Evolutionary conservation across 2,329 filamentous ascomycete species (phyloP).

Genomic region (Clonostachys rosea): DNA sequence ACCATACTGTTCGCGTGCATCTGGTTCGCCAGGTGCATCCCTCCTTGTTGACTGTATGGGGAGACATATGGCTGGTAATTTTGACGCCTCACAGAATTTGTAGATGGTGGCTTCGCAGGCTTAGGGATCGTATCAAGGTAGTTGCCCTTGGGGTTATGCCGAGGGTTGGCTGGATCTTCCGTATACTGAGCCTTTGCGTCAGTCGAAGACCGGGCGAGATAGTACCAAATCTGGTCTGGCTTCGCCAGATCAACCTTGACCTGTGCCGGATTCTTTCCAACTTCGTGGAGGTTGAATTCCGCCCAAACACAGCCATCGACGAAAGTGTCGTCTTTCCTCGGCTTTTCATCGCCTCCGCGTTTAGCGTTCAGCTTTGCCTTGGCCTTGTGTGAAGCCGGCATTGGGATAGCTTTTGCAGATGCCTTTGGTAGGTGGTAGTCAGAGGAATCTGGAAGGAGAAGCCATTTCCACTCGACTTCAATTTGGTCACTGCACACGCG

Average conservation of each 20-base stretch:
- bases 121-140: slow-evolving; percentile 67
- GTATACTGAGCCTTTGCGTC: slow-evolving; percentile 91
- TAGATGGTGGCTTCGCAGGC: slow-evolving; percentile 30
- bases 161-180: slow-evolving; percentile 58
- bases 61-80: too few relatives aligned
- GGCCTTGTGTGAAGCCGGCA: slow-evolving; percentile 59
- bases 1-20: too few relatives aligned
- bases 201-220: slow-evolving; percentile 80
- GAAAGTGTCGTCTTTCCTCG: slow-evolving; percentile 62
- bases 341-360: slow-evolving; percentile 55
- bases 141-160: slow-evolving; percentile 64
- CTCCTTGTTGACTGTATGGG: too few relatives aligned
- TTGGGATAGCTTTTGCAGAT: slow-evolving; percentile 65
- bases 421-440: slow-evolving; percentile 72
- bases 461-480: slow-evolving; percentile 82
- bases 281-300: slow-evolving; percentile 68
- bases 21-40: too few relatives aligned
- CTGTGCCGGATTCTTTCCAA: slow-evolving; percentile 49
- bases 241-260: slow-evolving; percentile 68
- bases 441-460: slow-evolving; percentile 66
- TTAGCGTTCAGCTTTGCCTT: slow-evolving; percentile 66
- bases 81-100: background rate
- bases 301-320: slow-evolving; percentile 68
- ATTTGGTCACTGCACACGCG: slow-evolving; percentile 55
- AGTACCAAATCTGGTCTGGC: slow-evolving; percentile 79